Evolutionary conservation across 83 land plant genomes (phyloP).

Genomic region (Larix sibirica): DNA sequence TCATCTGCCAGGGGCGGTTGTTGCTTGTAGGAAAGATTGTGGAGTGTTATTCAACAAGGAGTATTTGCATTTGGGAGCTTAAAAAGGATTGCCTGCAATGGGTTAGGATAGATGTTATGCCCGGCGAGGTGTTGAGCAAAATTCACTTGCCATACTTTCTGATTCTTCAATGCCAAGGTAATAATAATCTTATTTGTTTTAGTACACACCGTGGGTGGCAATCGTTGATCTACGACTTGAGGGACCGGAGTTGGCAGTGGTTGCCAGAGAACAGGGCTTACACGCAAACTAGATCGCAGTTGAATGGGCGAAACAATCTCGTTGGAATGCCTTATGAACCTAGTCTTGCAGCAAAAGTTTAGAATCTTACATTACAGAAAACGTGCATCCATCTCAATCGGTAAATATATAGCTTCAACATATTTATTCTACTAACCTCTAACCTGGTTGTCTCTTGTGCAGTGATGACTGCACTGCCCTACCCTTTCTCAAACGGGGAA

Average conservation of each 20-base stretch:
- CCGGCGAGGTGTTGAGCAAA: slow-evolving; percentile 10
- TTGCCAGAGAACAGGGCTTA: slow-evolving; percentile 22
- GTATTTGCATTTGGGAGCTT: slow-evolving; percentile 34
- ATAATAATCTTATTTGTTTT: slow-evolving; percentile 27
- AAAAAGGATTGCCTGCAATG: slow-evolving; percentile 11
- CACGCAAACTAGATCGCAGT: not conserved
- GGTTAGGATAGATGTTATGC: slow-evolving; percentile 24
- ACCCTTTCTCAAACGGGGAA: not conserved
- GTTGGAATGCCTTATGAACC: slow-evolving; percentile 30
- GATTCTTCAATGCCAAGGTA: slow-evolving; percentile 19
- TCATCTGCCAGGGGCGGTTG: slow-evolving; percentile 21
- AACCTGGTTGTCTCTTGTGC: not conserved
- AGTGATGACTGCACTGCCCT: not conserved
- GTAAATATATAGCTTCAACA: not conserved
- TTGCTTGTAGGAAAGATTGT: slow-evolving; percentile 24
- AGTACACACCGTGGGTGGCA: slow-evolving; percentile 31
- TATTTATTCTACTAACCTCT: not conserved
- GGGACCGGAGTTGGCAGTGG: slow-evolving; percentile 24
- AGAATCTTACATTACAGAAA: not conserved
- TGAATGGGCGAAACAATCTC: slow-evolving; percentile 18
- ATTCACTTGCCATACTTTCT: slow-evolving; percentile 19
- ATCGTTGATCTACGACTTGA: slow-evolving; percentile 23
- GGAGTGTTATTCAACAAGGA: slow-evolving; percentile 15
- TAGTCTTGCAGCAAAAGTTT: slow-evolving; percentile 24
- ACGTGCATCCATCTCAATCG: too few species aligned